Base-by-base conservation (phyloP, 2,329 filamentous ascomycete genomes). In the Colletotrichum horii region DNA sequence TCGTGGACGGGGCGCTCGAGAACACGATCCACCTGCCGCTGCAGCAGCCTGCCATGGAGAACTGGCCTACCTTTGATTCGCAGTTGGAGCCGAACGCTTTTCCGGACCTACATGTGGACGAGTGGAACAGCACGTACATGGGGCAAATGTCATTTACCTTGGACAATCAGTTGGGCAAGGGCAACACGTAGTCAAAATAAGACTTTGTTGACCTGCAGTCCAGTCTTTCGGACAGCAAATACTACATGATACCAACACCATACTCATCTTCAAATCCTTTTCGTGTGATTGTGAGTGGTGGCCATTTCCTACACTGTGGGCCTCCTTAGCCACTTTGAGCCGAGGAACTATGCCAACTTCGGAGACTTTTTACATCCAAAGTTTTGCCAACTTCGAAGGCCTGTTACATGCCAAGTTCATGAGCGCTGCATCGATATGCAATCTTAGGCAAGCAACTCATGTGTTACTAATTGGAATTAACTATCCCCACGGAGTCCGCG, bases 141-240 rank as follows among this genome's bases (percentile, higher is more conserved):
- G 66, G 71, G 4, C 66, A 69, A 4, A 74, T 74, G 71, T 70
- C 71, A 8, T 74, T 74, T 16, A 64, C 66, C 14, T n/a, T 74
- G 30, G 71, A 74, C 22, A 70, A 55, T 8, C 71, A 74, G 30
- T n/a, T 70, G 9, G 65, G 56, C 8, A 74, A 70, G 24, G 22
- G 56, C 11, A 12, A 26, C 11, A 3, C 28, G 1, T 62, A 70
- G n/a, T 11, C 55, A 16, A 26, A 1, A 4, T 0, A 9, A 28
- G 12, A 8, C n/a, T 52, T 52, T 22, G 24, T 52, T 0, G 0
- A 52, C 12, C 6, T 22, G 43, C 43, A 0, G 0, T n/a, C 7
- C n/a, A 8, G 0, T 4, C 0, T 22, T 2, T 52, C n/a, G n/a
- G 6, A 12, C 2, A 52, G 3, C 11, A 24, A 52, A 52, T 14